Evolutionary conservation across 371 early-diverging fungal genomes (phyloP).

Genomic region (Entomophthora muscae): DNA sequence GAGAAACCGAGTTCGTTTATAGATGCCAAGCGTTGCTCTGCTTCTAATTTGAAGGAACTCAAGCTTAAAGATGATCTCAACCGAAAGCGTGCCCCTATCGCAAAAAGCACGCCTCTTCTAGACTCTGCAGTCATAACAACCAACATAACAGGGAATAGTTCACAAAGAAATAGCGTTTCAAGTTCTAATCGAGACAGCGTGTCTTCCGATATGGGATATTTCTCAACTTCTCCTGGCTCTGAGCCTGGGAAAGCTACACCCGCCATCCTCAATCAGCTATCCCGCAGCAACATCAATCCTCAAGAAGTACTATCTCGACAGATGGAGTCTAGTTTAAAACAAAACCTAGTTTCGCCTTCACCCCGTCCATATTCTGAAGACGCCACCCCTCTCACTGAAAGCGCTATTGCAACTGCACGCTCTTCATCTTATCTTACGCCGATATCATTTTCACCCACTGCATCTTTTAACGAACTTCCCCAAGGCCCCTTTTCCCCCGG

Average conservation of each 20-base stretch:
- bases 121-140: neutral
- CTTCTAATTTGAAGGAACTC: neutral
- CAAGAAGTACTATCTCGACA: neutral
- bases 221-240: constrained; percentile 6
- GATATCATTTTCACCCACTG: neutral
- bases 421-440: neutral
- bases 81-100: neutral
- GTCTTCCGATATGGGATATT: constrained; percentile 5
- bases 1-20: neutral
- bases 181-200: constrained; percentile 6
- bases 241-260: neutral
- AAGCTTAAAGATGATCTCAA: neutral
- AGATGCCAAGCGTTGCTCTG: neutral
- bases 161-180: neutral
- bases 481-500: too few species aligned
- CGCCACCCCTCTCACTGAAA: neutral
- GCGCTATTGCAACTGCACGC: neutral
- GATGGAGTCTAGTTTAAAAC: neutral
- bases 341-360: neutral
- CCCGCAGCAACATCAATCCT: neutral
- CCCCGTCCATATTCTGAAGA: neutral
- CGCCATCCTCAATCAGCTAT: neutral
- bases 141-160: neutral
- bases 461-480: neutral
- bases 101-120: neutral